Evolutionary conservation across 306 rosid genomes (phyloP), one percentile per base, ranked within the genome.

Genomic region (Vigna hirtella): DNA sequence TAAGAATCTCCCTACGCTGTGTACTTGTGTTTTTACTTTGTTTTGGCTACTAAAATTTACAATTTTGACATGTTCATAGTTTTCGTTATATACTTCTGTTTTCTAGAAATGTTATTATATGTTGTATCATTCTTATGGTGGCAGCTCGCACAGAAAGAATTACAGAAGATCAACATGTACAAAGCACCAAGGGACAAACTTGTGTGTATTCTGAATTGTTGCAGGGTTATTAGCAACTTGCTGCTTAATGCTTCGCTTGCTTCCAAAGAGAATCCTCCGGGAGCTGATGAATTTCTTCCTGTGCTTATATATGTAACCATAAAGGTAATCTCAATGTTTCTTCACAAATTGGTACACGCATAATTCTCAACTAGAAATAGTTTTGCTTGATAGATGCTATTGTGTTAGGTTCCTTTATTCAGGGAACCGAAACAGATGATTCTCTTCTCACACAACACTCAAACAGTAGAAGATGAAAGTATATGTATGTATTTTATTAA

Each of bases 181-280:
- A 96, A 93, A 91, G 98, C 98, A 72, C 99, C 99, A 53, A 90
- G 99, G 76, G 99, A 96, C 86, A 96, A 96, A 86, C 94, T 96
- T 83, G 84, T 90, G 22, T 96, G 99, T 80, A 93, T 96, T 80
- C 90, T 96, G 62, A 91, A 84, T 84, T 96, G 99, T 85, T 93
- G 99, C 89, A 93, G 83, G 94, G 98, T 96, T 87, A 90, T 96
- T 59, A 89, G 83, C 42, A 96, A 96, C 91, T 87, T 96, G 88
- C 86, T 96, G 82, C 83, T 47, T 15, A 93, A 96, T 85, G 99
- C 97, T 82, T 91, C 98, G 43, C 47, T 93, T 76, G 89, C 98
- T 81, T 93, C 97, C 67, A 85, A 90, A 79, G 97, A 85, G 66
- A 86, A 82, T 84, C 89, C 91, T 76, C 96, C 93, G 0, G 99